phyloP scores from a whole-genome alignment of 1,284 basidiomycete species.

The Ustilago xerochloae region DNA sequence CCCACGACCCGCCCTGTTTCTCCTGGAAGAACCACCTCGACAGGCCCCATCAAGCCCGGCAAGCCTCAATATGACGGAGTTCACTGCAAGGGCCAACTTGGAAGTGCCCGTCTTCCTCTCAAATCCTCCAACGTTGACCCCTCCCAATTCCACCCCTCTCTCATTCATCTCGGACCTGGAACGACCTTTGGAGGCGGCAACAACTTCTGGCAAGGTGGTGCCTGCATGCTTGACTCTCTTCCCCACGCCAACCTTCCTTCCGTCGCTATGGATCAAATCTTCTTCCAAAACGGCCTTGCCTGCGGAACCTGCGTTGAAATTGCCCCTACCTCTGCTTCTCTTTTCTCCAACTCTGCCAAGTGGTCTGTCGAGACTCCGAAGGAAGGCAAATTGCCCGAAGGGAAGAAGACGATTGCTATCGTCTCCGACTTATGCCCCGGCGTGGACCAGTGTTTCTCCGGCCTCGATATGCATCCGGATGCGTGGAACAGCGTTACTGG shows the following conservation, averaged over 20 bases:
- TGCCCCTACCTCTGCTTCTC: conserved; percentile 18
- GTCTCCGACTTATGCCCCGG: conserved; percentile 48
- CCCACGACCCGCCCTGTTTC: neutral
- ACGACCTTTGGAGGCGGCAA: conserved; percentile 31
- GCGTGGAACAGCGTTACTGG: conserved; percentile 41
- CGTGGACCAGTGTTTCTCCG: conserved; percentile 37
- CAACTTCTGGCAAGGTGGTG: conserved; percentile 40
- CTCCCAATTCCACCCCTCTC: conserved; percentile 21
- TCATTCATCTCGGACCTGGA: conserved; percentile 41
- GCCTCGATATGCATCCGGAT: conserved; percentile 51
- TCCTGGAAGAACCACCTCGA: no score
- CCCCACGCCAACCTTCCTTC: conserved; percentile 37
- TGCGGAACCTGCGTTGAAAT: conserved; percentile 51
- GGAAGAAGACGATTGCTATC: conserved; percentile 33
- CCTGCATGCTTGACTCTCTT: conserved; percentile 42
- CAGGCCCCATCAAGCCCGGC: neutral
- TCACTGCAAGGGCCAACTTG: conserved; percentile 34
- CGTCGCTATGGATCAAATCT: conserved; percentile 44
- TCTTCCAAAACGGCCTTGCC: conserved; percentile 43
- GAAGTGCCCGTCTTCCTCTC: no score
- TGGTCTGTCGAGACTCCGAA: conserved; percentile 27
- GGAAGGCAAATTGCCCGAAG: conserved; percentile 12
- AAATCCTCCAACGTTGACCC: conserved; percentile 10
- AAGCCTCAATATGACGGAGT: neutral
- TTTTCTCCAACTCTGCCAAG: conserved; percentile 26